Base-by-base conservation (phyloP, 2,329 filamentous ascomycete genomes). In the Clarireedia monteithiana region DNA sequence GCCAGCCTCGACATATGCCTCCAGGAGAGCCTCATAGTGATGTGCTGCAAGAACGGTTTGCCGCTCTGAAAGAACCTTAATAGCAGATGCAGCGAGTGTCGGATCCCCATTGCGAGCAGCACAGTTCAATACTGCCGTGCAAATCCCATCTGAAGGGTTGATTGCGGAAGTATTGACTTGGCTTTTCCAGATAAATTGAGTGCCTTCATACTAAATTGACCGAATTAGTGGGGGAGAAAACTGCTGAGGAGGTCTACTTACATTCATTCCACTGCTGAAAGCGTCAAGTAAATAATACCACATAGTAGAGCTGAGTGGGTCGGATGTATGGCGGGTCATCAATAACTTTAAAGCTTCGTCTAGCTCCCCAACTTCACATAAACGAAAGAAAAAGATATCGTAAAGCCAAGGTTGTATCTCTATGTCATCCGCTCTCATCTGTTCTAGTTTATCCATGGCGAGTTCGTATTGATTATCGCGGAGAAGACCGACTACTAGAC, bases 381-480 rank as follows among this genome's bases (percentile, higher is more conserved):
- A 79, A 20, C 81, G 81, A 67, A 88, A 88, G 55, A 91, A 78
- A 53, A 91, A 84, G 58, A 92, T 79, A 64, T 91, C 87, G 65
- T 86, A 85, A 6, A 96, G 75, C 91, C 91, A 96, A 0, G 75
- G 67, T 30, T 86, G 78, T 4, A 91, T 72, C 2, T 64, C 65
- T 1, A 81, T 73, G 2, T 76, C 74, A 49, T 80, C 75, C 51
- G 75, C 72, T 44, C 82, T 73, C 78, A 96, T 82, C 23, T 79
- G 72, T 39, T 89, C 84, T 44, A 96, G 71, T 62, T 82, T 82
- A 51, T 81, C 77, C 57, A 95, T 74, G 1, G 90, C 91, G 60
- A 91, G 74, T 72, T 97, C 94, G 60, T 89, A 85, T 64, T 95
- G 86, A 0, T 84, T 82, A 64, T 96, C 91, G 20, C 91, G 81